Evolutionary conservation across 306 rosid genomes (phyloP).

Genomic region (Prunus mume): DNA sequence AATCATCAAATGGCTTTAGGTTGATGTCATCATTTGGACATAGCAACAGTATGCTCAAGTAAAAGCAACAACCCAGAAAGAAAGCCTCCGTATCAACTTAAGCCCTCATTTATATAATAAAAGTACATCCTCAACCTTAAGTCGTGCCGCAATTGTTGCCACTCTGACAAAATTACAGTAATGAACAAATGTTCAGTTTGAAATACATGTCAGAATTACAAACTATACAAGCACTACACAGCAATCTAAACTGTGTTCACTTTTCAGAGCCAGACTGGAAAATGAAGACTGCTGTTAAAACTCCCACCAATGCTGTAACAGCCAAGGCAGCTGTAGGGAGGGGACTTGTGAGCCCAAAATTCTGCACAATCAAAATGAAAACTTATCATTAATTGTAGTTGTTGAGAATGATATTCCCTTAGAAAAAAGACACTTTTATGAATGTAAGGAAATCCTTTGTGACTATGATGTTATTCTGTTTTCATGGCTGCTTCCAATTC

Average conservation of each 20-base stretch:
- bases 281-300: slow-evolving; percentile 78
- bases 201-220: slow-evolving; percentile 20
- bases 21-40: background rate
- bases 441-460: background rate
- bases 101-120: background rate
- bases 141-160: slow-evolving; percentile 28
- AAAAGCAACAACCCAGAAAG: slow-evolving; percentile 2
- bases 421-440: background rate
- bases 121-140: slow-evolving; percentile 21
- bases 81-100: slow-evolving; percentile 10
- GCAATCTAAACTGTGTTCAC: slow-evolving; percentile 30
- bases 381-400: background rate
- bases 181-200: slow-evolving; percentile 22
- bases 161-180: slow-evolving; percentile 28
- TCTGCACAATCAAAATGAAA: slow-evolving; percentile 51
- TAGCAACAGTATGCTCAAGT: slow-evolving; percentile 5
- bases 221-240: slow-evolving; percentile 29
- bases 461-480: background rate
- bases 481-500: background rate
- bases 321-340: slow-evolving; percentile 83
- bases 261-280: slow-evolving; percentile 88
- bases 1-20: background rate
- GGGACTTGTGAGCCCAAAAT: slow-evolving; percentile 70
- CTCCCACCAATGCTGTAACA: slow-evolving; percentile 79
- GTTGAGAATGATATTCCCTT: background rate